Conservation (phyloP, 2,329 filamentous ascomycete genomes). For the Triangularia verruculosa region DNA sequence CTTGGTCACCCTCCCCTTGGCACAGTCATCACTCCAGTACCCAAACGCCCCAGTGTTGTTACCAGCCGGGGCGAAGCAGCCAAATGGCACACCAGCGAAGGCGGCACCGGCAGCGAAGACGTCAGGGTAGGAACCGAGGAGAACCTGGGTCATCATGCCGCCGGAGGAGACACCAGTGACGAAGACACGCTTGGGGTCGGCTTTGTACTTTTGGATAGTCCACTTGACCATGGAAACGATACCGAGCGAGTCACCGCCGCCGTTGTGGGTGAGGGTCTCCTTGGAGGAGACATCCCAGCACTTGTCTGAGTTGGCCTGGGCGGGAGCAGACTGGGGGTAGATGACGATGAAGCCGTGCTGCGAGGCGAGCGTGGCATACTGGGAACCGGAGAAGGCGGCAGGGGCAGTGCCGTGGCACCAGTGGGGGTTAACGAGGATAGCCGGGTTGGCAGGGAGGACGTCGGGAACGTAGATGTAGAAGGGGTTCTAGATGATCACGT, state of each 20-base stretch:
- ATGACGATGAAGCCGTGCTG: conserved; percentile 52
- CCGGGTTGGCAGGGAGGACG: conserved; percentile 41
- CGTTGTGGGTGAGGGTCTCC: conserved; percentile 46
- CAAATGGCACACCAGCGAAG: conserved; percentile 43
- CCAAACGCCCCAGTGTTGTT: conserved; percentile 30
- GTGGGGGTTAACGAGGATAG: conserved; percentile 54
- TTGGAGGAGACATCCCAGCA: conserved; percentile 60
- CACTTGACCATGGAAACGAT: conserved; percentile 55
- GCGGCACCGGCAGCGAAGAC: conserved; percentile 49
- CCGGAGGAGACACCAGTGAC: conserved; percentile 50
- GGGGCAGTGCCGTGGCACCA: conserved; percentile 55
- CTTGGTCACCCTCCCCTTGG: conserved; percentile 44
- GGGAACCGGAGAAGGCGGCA: conserved; percentile 47
- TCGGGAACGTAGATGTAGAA: conserved; percentile 54
- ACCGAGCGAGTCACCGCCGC: conserved; percentile 49
- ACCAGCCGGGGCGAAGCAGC: conserved; percentile 45
- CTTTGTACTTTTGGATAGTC: conserved; percentile 45
- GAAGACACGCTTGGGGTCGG: conserved; percentile 47
- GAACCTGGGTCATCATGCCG: conserved; percentile 55
- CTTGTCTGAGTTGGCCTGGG: conserved; percentile 35
- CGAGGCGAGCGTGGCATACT: conserved; percentile 53
- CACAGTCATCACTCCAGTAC: conserved; percentile 53
- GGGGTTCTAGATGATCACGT: neutral
- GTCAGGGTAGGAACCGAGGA: conserved; percentile 51
- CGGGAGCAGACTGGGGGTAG: conserved; percentile 38